Evolutionary conservation across 225 moss, liverwort and hornwort species (phyloP).

Genomic region (Thuidium tamariscinum): DNA sequence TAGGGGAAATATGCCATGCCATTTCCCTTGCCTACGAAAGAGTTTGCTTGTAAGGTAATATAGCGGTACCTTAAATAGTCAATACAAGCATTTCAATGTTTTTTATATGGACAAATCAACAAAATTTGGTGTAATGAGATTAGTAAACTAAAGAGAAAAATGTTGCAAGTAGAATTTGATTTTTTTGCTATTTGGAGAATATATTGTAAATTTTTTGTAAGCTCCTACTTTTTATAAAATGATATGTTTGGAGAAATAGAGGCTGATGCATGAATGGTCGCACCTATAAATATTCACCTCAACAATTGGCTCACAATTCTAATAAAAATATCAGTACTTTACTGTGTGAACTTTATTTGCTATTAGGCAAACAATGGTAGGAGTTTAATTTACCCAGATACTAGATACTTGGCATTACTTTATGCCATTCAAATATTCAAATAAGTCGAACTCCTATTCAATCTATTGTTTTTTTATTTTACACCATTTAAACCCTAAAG

Average conservation of each 20-base stretch:
- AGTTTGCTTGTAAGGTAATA: not conserved
- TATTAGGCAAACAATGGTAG: not conserved
- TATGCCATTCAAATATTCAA: too few relatives aligned
- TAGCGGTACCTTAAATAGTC: not conserved
- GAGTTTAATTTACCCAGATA: not conserved
- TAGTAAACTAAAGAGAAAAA: not conserved
- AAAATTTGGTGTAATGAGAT: not conserved
- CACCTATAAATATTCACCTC: fast-evolving
- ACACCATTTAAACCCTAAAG: not conserved
- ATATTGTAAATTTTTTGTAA: fast-evolving
- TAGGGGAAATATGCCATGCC: too few relatives aligned
- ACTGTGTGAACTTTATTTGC: fast-evolving
- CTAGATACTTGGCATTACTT: too few relatives aligned
- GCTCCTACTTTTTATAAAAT: not conserved
- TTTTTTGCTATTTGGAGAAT: not conserved
- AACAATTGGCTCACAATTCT: not conserved
- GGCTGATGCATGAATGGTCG: fast-evolving
- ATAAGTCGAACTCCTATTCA: too few relatives aligned
- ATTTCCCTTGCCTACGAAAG: not conserved
- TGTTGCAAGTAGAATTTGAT: not conserved
- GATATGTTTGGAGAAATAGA: fast-evolving
- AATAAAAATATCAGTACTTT: not conserved
- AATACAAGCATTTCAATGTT: not conserved
- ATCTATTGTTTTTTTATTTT: too few relatives aligned
- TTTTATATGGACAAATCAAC: fast-evolving